Base-by-base conservation (phyloP, 2,329 filamentous ascomycete species). In the Nothophoma quercina region DNA sequence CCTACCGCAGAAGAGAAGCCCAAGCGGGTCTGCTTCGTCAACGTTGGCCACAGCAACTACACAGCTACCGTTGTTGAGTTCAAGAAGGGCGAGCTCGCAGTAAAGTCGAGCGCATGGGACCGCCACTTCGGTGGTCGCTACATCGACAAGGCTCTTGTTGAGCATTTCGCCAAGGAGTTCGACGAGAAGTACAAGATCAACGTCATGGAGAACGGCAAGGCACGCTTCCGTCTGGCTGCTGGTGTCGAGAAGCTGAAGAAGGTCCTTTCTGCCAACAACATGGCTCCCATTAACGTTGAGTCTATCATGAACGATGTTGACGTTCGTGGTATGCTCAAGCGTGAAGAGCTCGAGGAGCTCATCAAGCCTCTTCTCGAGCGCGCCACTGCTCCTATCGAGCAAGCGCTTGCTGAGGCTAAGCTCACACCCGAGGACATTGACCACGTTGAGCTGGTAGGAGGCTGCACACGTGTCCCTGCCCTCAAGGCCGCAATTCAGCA, bases 221-320 rank as follows among this genome's bases (percentile, higher is more conserved):
- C 93, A 53, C 85, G 88, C 76, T 87, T 93, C 64, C 91, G 95
- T 75, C 90, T 96, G 66, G 84, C 90, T 33, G 87, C 91, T 57
- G 92, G 90, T 51, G 92, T 93, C 48, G 95, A 99, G 84, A 97
- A 96, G 85, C 81, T 96, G 74, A 99, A 99, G 88, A 98, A 98
- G 87, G 88, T 98, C 49, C 83, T 99, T 50, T 98, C 93, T 28
- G 95, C 95, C 74, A 98, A 98, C 81, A 89, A 93, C 65, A 85
- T 89, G 72, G 92, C 93, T 15, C 91, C 93, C 41, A 79, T 99
- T 76, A 98, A 93, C 83, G 96, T 99, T 70, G 95, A 99, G 82
- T 97, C 93, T 28, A 83, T 99, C 65, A 98, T 99, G 93, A 96
- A 98, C 78, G 95, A 99, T 75, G 82, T 96, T 57, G 95, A 99